Evolutionary conservation across 2,329 filamentous ascomycete genomes (phyloP).

Genomic region (Ceratocystis cacaofunesta): DNA sequence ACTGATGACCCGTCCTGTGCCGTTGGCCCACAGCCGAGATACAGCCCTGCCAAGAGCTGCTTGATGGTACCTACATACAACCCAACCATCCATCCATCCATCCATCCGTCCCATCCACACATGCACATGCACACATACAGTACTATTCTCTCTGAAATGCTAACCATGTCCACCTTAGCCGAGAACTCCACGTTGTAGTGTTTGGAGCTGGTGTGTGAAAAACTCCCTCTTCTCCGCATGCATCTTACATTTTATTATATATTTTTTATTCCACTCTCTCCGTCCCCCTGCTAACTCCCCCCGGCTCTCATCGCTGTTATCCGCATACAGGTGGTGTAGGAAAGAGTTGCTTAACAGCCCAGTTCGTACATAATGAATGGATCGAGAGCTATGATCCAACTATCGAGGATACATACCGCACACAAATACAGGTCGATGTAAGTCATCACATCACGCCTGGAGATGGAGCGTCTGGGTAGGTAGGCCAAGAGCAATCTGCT

Average conservation of each 20-base stretch:
- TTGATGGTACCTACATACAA: background rate
- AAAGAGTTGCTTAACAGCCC: conserved; percentile 87
- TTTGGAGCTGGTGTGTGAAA: conserved; percentile 54
- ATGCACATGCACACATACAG: background rate
- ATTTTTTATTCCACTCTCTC: background rate
- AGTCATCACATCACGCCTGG: conserved; percentile 26
- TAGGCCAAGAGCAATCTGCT: conserved; percentile 19
- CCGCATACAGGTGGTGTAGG: conserved; percentile 58
- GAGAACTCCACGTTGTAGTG: conserved; percentile 72
- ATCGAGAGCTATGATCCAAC: conserved; percentile 76
- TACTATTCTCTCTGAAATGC: background rate
- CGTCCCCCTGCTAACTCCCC: background rate
- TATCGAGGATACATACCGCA: conserved; percentile 64
- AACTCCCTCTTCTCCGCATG: background rate
- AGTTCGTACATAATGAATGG: conserved; percentile 90
- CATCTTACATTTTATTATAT: background rate
- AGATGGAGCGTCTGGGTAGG: too few species aligned
- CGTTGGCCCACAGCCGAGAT: background rate
- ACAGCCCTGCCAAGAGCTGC: background rate
- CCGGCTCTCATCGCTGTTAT: conserved; percentile 6
- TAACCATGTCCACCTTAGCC: conserved; percentile 29
- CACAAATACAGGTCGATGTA: conserved; percentile 69
- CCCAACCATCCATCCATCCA: background rate
- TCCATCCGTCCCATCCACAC: background rate
- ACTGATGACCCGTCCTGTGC: background rate